These are phyloP conservation scores for Astrothelium subdiscretum DNA, from an alignment of 495 filamentous ascomycete genomes.

Conservation along the genomic window DNA sequence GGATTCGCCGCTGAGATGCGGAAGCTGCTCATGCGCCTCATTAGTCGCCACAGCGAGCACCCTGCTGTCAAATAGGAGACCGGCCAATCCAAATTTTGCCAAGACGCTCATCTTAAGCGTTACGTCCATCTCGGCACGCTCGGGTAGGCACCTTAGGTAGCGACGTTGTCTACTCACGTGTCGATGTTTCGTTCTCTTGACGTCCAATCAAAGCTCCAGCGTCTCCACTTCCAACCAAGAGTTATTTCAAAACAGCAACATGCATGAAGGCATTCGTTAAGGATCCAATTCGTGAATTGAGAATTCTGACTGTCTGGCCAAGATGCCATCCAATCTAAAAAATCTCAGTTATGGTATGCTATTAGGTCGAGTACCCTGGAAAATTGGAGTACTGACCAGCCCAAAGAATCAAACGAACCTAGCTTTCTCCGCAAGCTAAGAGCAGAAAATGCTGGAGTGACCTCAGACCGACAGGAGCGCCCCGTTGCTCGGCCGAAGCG, in stretches of 20 bases:
- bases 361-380: background rate
- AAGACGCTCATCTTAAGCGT: no score
- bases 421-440: conserved; percentile 32
- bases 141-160: no score
- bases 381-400: background rate
- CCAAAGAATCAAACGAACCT: conserved; percentile 28
- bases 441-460: conserved; percentile 27
- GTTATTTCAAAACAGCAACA: no score
- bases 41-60: background rate
- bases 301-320: no score
- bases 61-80: background rate
- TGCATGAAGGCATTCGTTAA: no score
- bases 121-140: no score
- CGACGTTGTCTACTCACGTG: no score
- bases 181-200: background rate
- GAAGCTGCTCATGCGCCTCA: background rate
- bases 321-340: conserved; percentile 23
- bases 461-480: conserved; percentile 28
- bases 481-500: conserved; percentile 31
- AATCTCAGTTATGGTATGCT: conserved; percentile 32
- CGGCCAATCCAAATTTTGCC: background rate
- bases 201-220: background rate
- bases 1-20: background rate
- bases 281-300: no score
- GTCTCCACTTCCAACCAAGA: background rate